Evolutionary conservation across 1,139 yeast species (phyloP), one percentile per base, ranked within the genome.

Genomic region (Pichia sp.): DNA sequence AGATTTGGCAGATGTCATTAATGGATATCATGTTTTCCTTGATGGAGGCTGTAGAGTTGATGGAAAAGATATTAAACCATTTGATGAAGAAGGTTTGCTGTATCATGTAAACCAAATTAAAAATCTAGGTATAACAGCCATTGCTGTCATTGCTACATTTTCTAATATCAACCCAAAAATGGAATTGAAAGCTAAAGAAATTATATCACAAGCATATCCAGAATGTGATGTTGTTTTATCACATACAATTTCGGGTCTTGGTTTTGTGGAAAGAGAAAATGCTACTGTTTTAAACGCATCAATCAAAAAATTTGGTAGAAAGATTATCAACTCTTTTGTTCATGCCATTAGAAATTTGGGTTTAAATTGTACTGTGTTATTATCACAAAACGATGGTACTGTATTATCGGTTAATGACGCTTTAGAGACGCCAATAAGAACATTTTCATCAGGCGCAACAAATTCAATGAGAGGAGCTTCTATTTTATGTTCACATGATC

Each of bases 391-490:
- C 11, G 40, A 38, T 19, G 40, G 40, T 14, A 38, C 40, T n/a
- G 40, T 38, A 17, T 27, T 38, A n/a, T 18, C 40, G 10, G 22
- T 38, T 7, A 24, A 24, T 2, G 40, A 38, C 10, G 40, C 40
- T 4, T 20, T 38, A 11, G 22, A 38, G 28, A 38, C 40, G 9
- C 40, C 40, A 15, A 38, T 38, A 12, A 38, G 20, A 24, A 38
- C 40, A 11, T 38, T 38, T 27, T 38, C 40, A 14, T 38, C 40
- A 5, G 40, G 40, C 8, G 40, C 40, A n/a, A 38, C 40, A 18
- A 38, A 38, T 20, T 38, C 40, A n/a, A 38, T 38, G 40, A 24
- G 40, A 27, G 40, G 40, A 9, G 40, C 40, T 15, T 18, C 40
- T 6, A 18, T 38, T n/a, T 20, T 38, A 10, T 38, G 40, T 27